phyloP scores from a whole-genome alignment of 139 green algal species.

The Astrephomene gubernaculifera region DNA sequence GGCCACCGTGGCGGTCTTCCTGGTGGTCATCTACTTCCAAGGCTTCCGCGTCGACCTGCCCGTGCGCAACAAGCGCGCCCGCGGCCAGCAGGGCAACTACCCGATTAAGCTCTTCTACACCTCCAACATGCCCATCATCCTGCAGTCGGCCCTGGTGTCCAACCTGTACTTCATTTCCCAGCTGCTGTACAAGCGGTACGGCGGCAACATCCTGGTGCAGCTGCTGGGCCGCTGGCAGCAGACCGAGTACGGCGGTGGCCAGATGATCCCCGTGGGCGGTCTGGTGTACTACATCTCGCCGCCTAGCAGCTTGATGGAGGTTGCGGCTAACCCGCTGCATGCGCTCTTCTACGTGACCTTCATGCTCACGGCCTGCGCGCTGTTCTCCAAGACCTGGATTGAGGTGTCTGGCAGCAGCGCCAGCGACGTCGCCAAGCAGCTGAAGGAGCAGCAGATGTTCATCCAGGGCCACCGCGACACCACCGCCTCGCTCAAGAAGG shows the following conservation, averaged over 20 bases:
- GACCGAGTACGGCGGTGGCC: slow-evolving; percentile 73
- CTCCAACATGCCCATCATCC: slow-evolving; percentile 99
- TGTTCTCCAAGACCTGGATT: slow-evolving; percentile 99
- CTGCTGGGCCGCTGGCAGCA: slow-evolving; percentile 74
- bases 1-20: slow-evolving; percentile 96
- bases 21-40: slow-evolving; percentile 93
- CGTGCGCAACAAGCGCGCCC: slow-evolving; percentile 92
- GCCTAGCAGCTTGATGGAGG: slow-evolving; percentile 84
- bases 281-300: slow-evolving; percentile 99
- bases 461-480: slow-evolving; percentile 93
- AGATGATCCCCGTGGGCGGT: slow-evolving; percentile 93
- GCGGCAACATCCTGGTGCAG: slow-evolving; percentile 94
- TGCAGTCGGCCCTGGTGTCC: slow-evolving; percentile 98
- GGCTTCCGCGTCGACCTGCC: slow-evolving; percentile 99
- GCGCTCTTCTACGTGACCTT: slow-evolving; percentile 98
- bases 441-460: slow-evolving; percentile 98
- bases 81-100: slow-evolving; percentile 91
- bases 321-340: slow-evolving; percentile 95
- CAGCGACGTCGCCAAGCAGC: slow-evolving; percentile 97
- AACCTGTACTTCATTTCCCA: slow-evolving; percentile 99
- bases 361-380: slow-evolving; percentile 97
- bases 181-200: slow-evolving; percentile 97
- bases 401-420: slow-evolving; percentile 97
- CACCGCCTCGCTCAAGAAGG: slow-evolving; percentile 90
- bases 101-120: slow-evolving; percentile 99